Conservation (phyloP, 805 yeast genomes). For the Metschnikowia lochheadii region DNA sequence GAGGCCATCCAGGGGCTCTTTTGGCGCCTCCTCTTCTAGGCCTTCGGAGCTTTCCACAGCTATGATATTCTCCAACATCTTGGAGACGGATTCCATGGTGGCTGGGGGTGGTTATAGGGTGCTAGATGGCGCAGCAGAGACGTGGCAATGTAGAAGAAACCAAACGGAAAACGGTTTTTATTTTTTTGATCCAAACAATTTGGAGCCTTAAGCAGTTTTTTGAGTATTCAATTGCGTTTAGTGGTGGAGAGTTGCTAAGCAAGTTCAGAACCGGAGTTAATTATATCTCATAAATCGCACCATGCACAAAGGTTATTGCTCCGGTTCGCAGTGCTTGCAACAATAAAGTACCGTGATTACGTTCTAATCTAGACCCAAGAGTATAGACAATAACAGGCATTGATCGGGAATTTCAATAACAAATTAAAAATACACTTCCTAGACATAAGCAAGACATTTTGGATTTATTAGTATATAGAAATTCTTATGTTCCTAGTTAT, state of each 20-base stretch:
- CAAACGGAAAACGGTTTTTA: neutral
- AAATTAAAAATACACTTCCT: too few species aligned
- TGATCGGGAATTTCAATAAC: too few species aligned
- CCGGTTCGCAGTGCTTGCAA: conserved; percentile 1
- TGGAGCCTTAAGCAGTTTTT: neutral
- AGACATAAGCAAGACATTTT: too few species aligned
- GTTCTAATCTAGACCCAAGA: neutral
- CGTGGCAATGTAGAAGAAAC: neutral
- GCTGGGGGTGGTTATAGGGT: neutral
- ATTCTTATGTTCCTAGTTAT: too few species aligned
- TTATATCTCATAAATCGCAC: neutral
- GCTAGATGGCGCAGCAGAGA: neutral
- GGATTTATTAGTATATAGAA: too few species aligned
- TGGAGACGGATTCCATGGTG: conserved; percentile 36
- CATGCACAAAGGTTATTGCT: neutral
- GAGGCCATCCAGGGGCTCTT: neutral
- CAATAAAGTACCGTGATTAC: neutral
- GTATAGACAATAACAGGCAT: too few species aligned
- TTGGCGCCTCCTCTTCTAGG: neutral
- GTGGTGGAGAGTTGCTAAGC: neutral
- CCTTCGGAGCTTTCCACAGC: conserved; percentile 21
- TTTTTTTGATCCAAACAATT: neutral
- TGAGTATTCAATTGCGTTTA: neutral
- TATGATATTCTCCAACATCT: conserved; percentile 34
- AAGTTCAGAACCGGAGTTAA: neutral